These are phyloP conservation scores for Verticillium nubilum DNA, from an alignment of 2,329 filamentous ascomycete genomes.

Conservation along the genomic window DNA sequence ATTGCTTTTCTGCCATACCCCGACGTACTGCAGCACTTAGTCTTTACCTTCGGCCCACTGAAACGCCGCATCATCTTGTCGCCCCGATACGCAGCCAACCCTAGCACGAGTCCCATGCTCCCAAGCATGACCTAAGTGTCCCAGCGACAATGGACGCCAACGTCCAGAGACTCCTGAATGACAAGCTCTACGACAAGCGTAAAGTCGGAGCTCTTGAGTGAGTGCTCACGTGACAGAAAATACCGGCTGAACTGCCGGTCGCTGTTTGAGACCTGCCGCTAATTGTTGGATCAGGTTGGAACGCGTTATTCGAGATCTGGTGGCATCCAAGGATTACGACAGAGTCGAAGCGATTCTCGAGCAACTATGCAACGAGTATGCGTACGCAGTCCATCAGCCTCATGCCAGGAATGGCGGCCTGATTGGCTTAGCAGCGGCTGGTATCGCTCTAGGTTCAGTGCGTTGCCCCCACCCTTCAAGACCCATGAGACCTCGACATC, in stretches of 20 bases:
- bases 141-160: conserved; percentile 66
- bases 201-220: conserved; percentile 96
- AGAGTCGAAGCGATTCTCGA: conserved; percentile 84
- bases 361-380: conserved; percentile 95
- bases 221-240: conserved; percentile 24
- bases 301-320: conserved; percentile 79
- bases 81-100: neutral
- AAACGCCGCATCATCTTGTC: neutral
- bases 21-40: neutral
- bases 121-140: neutral
- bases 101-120: neutral
- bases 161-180: conserved; percentile 87
- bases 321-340: conserved; percentile 69
- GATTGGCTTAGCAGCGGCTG: conserved; percentile 90
- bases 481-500: neutral
- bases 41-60: neutral
- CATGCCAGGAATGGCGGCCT: conserved; percentile 94
- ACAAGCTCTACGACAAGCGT: conserved; percentile 98
- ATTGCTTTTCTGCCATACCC: neutral
- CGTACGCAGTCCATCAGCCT: conserved; percentile 93
- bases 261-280: neutral
- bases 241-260: neutral
- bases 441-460: conserved; percentile 89
- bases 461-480: conserved; percentile 28
- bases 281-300: conserved; percentile 60